These are phyloP conservation scores for Atkinsonella texensis DNA, from an alignment of 2,329 filamentous ascomycete species.

Conservation along the genomic window DNA sequence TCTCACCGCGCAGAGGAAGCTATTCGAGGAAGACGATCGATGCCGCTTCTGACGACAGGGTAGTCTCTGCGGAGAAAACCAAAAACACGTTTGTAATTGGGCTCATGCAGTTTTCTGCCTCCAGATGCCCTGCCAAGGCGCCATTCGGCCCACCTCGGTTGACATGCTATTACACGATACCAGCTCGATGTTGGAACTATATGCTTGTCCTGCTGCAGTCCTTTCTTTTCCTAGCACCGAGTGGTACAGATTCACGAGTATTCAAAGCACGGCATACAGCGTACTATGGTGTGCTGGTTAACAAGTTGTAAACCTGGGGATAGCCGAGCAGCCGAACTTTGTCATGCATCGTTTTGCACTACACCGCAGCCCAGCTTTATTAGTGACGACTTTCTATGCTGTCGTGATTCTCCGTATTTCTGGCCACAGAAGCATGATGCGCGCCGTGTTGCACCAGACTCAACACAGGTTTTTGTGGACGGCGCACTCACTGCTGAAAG, in stretches of 20 bases:
- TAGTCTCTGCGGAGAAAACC: not conserved
- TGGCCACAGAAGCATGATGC: not conserved
- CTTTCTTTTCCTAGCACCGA: not conserved
- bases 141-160: not conserved
- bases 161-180: too few species aligned
- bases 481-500: not conserved
- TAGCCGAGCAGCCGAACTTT: not conserved
- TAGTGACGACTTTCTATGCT: conserved; percentile 1
- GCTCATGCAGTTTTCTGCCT: not conserved
- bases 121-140: not conserved
- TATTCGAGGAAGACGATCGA: not conserved
- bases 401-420: not conserved
- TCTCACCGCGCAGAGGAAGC: not conserved
- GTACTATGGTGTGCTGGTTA: not conserved
- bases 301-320: not conserved
- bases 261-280: not conserved
- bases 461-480: not conserved
- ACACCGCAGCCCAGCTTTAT: not conserved
- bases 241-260: not conserved
- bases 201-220: not conserved
- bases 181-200: not conserved
- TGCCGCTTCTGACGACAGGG: not conserved
- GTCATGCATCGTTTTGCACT: not conserved
- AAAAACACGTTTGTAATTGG: not conserved
- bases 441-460: not conserved